Conservation (phyloP, 2,329 filamentous ascomycete species). For the Neonectria neomacrospora region DNA sequence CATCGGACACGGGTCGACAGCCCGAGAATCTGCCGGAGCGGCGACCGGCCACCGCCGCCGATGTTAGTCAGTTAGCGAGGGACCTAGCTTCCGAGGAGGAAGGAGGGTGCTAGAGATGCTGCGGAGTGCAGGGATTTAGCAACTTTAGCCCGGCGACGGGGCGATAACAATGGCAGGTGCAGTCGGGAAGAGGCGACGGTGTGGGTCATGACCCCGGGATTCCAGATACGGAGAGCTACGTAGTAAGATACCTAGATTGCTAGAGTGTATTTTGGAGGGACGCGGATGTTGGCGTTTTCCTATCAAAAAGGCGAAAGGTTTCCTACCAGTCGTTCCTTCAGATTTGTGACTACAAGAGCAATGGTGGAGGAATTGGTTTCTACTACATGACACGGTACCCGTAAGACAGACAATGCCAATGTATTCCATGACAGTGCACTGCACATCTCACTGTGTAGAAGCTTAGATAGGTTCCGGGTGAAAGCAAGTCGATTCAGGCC, state of each 20-base stretch:
- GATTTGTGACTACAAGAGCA: not conserved
- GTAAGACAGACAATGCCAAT: not conserved
- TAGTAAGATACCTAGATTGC: too few species aligned
- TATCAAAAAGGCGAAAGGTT: not conserved
- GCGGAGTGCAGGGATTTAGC: slow-evolving; percentile 17
- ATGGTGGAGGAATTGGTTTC: not conserved
- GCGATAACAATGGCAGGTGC: slow-evolving; percentile 14
- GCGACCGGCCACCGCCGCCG: slow-evolving; percentile 13
- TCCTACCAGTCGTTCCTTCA: not conserved
- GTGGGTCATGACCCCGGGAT: slow-evolving; percentile 15
- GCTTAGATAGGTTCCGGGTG: not conserved
- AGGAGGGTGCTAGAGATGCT: slow-evolving; percentile 10
- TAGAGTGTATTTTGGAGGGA: slow-evolving; percentile 5
- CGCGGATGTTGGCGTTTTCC: slow-evolving; percentile 1
- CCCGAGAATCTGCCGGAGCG: slow-evolving; percentile 34
- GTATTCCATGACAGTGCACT: too few species aligned
- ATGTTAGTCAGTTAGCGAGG: not conserved
- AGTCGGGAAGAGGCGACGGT: not conserved
- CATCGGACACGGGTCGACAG: slow-evolving; percentile 27
- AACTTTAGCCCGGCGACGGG: not conserved
- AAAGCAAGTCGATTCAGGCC: not conserved
- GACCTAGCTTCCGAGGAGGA: not conserved
- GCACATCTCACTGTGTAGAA: too few species aligned
- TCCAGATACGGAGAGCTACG: slow-evolving; percentile 4
- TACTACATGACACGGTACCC: not conserved